phyloP scores from a whole-genome alignment of 345 rosid genomes.

The Bruguiera parviflora region DNA sequence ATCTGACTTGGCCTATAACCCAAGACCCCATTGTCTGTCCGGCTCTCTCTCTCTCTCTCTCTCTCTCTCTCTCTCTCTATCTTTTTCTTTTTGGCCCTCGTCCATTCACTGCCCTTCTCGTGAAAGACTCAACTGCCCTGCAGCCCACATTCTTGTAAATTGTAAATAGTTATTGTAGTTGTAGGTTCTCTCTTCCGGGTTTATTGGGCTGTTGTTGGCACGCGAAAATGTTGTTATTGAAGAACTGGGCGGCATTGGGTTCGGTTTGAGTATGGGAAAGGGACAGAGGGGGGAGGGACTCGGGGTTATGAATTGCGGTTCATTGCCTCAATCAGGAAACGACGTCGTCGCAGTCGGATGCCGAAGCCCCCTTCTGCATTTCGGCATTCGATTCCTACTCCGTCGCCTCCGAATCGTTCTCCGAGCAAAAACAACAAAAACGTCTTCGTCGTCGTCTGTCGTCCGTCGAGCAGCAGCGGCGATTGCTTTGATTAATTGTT shows the following conservation, averaged over 20 bases:
- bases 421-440: conserved; percentile 15
- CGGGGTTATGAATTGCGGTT: conserved; percentile 40
- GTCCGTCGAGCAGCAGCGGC: conserved; percentile 13
- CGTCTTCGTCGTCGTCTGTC: conserved; percentile 8
- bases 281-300: background rate
- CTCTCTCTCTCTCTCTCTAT: background rate
- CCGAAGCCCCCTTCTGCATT: conserved; percentile 5
- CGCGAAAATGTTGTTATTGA: conserved; percentile 19
- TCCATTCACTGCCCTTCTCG: background rate
- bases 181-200: background rate
- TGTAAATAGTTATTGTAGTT: background rate
- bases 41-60: too few relatives aligned
- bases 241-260: conserved; percentile 14
- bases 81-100: background rate
- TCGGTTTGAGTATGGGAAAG: conserved; percentile 30
- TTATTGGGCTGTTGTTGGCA: background rate
- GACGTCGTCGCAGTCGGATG: conserved; percentile 34
- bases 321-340: conserved; percentile 32
- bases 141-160: background rate
- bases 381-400: conserved; percentile 56
- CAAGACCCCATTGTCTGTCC: background rate
- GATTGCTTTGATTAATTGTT: conserved; percentile 6
- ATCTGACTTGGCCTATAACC: background rate
- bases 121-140: background rate
- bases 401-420: conserved; percentile 46